Base-by-base conservation (phyloP, 495 filamentous ascomycete genomes). In the Articulospora tetracladia region DNA sequence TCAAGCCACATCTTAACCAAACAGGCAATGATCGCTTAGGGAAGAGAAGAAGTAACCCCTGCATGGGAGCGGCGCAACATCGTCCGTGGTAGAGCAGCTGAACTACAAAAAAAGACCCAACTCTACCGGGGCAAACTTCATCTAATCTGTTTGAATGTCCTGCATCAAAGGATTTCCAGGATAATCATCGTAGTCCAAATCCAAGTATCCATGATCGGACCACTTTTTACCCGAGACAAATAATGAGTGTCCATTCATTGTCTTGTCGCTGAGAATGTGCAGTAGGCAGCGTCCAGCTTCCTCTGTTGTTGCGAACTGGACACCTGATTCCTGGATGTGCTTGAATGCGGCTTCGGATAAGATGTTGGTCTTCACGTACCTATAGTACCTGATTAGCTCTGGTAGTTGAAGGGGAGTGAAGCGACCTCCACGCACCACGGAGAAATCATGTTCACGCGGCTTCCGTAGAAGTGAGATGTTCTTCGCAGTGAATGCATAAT, bases 101-200 rank as follows among this genome's bases (percentile, higher is more conserved):
- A n/a, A 32, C 13, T 13, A 32, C 30, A 32, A 32, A 13, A 32
- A 32, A 13, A 32, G 30, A 32, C 30, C 30, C 30, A 13, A 4
- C 30, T 32, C 13, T 13, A 32, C 30, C 13, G 30, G 30, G 13
- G 30, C 30, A 32, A 4, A 32, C 30, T 32, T 13, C 13, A 32
- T 32, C 13, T 32, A 34, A 57, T 57, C 54, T 25, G 15, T 28
- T 19, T 57, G 54, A 27, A 57, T 57, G 8, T 57, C 54, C 54
- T 57, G 54, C 8, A 57, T 25, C 32, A 57, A 24, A 7, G 24
- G 15, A 44, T 57, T 57, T 47, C 54, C 54, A 4, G 54, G 54
- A 23, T 46, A 57, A 57, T 57, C 54, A 25, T 57, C 54, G 23
- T 24, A 15, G 32, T 57, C 54, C 30, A 57, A 47, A 47, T 57